Evolutionary conservation across 768 basidiomycete genomes (phyloP), one percentile per base, ranked within the genome.

Genomic region (Boletus huronensis): DNA sequence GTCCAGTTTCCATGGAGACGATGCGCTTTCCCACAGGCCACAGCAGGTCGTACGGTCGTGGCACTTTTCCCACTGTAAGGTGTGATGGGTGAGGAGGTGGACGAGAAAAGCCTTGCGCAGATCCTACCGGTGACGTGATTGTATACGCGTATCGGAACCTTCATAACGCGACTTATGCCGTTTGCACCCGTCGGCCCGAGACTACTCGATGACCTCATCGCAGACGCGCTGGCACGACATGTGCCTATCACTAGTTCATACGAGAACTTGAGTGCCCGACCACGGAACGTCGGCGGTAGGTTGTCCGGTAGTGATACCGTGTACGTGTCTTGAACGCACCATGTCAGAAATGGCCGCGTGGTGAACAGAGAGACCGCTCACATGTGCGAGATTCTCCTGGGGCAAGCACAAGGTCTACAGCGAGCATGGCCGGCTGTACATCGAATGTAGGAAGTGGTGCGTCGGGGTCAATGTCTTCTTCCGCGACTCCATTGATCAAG

Each of bases 231-330:
- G 13, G 87, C 83, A 13, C 90, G 80, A 70, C 88, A 95, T 0
- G 90, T 86, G 1, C 94, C 94, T 2, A 98, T 80, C n/a, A 89
- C 77, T 13, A 99, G 81, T 59, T 94, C 87, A 65, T 98, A 98
- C 3, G 88, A 87, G 66, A 99, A 95, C 63, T 78, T 80, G 55
- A 98, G 76, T 3, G 87, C 79, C 41, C 88, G 85, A 3, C 97
- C 96, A 43, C 82, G 81, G 73, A 90, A 97, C 0, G 94, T 93
- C 0, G 97, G 97, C 2, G 97, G 97, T 0, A 98, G 75, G 52
- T 82, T 82, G 11, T 82, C 76, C 0, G 97, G 96, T 1, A 99
- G 74, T 1, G 74, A 71, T 13, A 95, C 72, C 1, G 81, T 81
- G 69, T 97, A 98, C 1, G 85, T 85, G 69, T 90, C 95, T 98